Conservation (phyloP, 129 eudicot genomes). For the Rutidosis leptorrhynchoides region DNA sequence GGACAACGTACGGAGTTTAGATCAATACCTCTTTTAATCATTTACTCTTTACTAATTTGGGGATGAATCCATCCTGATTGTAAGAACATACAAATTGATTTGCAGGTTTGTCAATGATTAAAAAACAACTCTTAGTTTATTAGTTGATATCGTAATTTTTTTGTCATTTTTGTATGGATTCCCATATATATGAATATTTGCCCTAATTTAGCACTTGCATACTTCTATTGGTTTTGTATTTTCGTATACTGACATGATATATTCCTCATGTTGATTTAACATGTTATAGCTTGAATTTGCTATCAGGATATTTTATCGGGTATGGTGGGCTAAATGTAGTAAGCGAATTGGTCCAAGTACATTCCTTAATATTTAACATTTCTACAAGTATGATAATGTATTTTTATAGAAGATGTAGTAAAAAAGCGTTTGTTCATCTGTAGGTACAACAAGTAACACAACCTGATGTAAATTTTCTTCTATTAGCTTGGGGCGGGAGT, state of each 20-base stretch:
- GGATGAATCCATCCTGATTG: too few relatives aligned
- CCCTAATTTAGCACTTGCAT: too few relatives aligned
- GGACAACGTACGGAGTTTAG: too few relatives aligned
- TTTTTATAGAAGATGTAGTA: conserved; percentile 11
- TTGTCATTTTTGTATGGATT: too few relatives aligned
- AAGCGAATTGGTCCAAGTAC: conserved; percentile 97
- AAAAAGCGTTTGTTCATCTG: conserved; percentile 22
- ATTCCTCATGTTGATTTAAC: conserved; percentile 17
- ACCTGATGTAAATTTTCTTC: conserved; percentile 96
- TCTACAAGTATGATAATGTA: neutral
- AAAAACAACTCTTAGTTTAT: too few relatives aligned
- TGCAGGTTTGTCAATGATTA: too few relatives aligned
- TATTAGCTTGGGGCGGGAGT: conserved; percentile 97
- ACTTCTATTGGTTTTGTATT: too few relatives aligned
- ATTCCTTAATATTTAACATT: conserved; percentile 18
- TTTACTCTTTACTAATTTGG: too few relatives aligned
- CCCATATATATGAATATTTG: too few relatives aligned
- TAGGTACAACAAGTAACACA: conserved; percentile 98
- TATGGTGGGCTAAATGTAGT: conserved; percentile 91
- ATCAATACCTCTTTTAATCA: too few relatives aligned
- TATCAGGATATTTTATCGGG: conserved; percentile 96
- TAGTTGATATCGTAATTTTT: too few relatives aligned
- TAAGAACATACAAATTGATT: too few relatives aligned
- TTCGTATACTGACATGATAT: conserved; percentile 9
- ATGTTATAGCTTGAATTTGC: conserved; percentile 95